phyloP scores from a whole-genome alignment of 2,329 filamentous ascomycete genomes.

The Lomentospora prolificans region DNA sequence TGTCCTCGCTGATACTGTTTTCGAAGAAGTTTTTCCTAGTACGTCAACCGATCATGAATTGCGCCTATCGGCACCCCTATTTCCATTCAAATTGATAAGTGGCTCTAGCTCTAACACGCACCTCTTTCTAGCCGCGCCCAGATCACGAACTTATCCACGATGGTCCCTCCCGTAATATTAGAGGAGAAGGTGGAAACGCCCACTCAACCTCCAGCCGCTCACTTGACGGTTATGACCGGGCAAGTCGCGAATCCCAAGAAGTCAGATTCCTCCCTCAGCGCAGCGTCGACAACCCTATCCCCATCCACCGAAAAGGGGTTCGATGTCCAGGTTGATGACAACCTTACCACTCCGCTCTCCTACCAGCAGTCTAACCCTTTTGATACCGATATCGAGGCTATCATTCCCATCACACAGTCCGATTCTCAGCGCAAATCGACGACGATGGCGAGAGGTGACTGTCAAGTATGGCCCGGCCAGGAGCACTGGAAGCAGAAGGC shows the following conservation, averaged over 20 bases:
- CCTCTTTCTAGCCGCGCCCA: background rate
- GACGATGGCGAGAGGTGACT: constrained; percentile 34
- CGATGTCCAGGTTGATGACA: constrained; percentile 23
- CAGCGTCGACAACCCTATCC: constrained; percentile 1
- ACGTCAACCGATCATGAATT: too few relatives aligned
- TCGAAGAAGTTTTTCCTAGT: too few relatives aligned
- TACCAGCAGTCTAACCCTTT: constrained; percentile 38
- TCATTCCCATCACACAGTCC: constrained; percentile 27
- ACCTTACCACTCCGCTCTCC: constrained; percentile 34
- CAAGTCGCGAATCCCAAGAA: background rate
- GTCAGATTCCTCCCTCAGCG: background rate
- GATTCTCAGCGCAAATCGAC: constrained; percentile 24
- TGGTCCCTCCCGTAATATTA: background rate
- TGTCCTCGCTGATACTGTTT: too few relatives aligned
- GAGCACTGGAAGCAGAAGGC: constrained; percentile 51
- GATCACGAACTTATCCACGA: background rate
- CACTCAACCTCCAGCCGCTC: background rate
- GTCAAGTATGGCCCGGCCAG: constrained; percentile 50
- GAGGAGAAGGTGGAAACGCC: background rate
- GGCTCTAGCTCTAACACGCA: background rate
- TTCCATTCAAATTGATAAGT: too few relatives aligned
- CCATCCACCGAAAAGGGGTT: constrained; percentile 15
- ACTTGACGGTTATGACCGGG: background rate
- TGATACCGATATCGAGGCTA: constrained; percentile 48
- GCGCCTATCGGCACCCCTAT: too few relatives aligned